Percentiles rank a stretch among this genome's conserved stretches.
These are phyloP conservation scores for Amesomyces nigricolor DNA, from an alignment of 2,329 filamentous ascomycete genomes.

Conservation along the genomic window DNA sequence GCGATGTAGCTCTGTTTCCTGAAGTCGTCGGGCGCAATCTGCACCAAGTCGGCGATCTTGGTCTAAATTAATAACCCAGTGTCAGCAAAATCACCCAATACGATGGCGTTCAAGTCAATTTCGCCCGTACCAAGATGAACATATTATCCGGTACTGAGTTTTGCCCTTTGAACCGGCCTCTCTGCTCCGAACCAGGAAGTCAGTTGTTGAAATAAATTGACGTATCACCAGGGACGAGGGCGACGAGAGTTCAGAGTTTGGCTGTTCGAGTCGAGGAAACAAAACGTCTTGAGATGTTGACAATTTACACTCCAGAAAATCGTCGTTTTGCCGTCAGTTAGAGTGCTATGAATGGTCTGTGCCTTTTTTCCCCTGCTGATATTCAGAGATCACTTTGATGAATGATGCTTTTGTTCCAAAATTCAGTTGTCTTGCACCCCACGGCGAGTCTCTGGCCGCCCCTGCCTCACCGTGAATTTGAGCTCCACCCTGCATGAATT, in stretches of 20 bases:
- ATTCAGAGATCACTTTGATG: no score
- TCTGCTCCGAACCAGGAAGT: not conserved
- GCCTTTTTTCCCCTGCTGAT: no score
- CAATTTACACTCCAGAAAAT: no score
- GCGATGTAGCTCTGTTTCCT: conserved; percentile 74
- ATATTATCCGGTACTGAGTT: conserved; percentile 29
- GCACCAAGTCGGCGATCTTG: conserved; percentile 88
- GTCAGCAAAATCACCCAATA: not conserved
- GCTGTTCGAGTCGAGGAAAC: no score
- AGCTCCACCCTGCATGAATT: not conserved
- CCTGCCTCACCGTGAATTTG: no score
- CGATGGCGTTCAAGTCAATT: not conserved
- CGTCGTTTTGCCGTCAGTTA: no score
- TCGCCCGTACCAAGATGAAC: conserved; percentile 45
- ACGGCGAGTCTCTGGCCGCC: not conserved
- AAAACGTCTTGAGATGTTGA: no score
- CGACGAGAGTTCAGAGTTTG: no score
- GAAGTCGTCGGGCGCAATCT: conserved; percentile 86
- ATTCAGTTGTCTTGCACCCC: conserved; percentile 7
- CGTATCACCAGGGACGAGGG: no score
- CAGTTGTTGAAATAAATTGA: no score
- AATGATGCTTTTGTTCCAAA: not conserved
- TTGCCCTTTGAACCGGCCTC: not conserved
- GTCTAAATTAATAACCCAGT: conserved; percentile 50
- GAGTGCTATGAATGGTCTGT: no score